Evolutionary conservation across 176 grass and related monocot genomes (phyloP).

Genomic region (Rhynchospora tenuis): DNA sequence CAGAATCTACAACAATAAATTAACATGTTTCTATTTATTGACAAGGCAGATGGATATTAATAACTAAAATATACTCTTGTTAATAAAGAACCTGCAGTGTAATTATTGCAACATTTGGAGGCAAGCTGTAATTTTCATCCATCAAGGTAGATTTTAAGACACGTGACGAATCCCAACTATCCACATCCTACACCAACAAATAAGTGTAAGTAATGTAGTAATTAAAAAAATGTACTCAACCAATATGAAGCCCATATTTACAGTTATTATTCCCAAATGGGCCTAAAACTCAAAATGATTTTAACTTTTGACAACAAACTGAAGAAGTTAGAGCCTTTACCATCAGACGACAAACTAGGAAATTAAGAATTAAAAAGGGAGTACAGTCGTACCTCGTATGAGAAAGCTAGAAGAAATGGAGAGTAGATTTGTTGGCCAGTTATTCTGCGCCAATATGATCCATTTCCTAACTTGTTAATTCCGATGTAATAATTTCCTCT

Average conservation of each 20-base stretch:
- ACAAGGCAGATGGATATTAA: too few species aligned
- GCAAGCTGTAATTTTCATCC: slow-evolving; percentile 65
- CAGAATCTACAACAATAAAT: slow-evolving; percentile 50
- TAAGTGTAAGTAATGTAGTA: neutral
- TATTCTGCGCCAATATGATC: slow-evolving; percentile 72
- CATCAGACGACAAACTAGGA: neutral
- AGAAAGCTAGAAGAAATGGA: slow-evolving; percentile 77
- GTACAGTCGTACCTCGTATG: slow-evolving; percentile 49
- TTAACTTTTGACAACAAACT: neutral
- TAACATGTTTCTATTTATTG: neutral
- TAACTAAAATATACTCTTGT: neutral
- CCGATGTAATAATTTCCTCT: slow-evolving; percentile 73
- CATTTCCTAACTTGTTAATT: slow-evolving; percentile 56
- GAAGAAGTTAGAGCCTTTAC: neutral
- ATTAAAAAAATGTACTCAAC: neutral
- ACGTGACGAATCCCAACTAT: slow-evolving; percentile 53
- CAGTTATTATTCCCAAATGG: neutral
- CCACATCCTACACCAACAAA: slow-evolving; percentile 46
- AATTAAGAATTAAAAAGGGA: neutral
- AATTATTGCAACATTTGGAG: slow-evolving; percentile 78
- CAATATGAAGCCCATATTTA: neutral
- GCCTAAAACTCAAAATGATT: neutral
- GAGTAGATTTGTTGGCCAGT: slow-evolving; percentile 81
- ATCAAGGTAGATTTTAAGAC: slow-evolving; percentile 38
- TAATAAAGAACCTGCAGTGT: slow-evolving; percentile 61